These are phyloP conservation scores for Plasmodium knowlesi DNA, from an alignment of 169 alveolate species.

Conservation along the genomic window DNA sequence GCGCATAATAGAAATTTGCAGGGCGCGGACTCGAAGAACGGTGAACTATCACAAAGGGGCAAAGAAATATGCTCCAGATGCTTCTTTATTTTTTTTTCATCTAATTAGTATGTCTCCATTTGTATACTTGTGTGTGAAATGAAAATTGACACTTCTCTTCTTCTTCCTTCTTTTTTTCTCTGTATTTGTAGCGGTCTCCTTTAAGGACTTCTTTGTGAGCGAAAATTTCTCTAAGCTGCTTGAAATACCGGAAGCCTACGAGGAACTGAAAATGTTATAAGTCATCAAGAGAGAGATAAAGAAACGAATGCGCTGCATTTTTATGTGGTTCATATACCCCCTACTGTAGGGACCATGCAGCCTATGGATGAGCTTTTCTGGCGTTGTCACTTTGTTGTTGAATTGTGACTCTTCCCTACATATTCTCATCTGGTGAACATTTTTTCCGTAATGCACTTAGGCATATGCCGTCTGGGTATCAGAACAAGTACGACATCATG, in stretches of 20 bases:
- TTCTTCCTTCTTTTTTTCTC: background rate
- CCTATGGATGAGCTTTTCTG: background rate
- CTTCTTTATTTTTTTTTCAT: background rate
- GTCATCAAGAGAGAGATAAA: background rate
- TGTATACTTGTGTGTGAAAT: background rate
- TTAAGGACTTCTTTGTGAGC: conserved; percentile 50
- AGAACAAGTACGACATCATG: conserved; percentile 52
- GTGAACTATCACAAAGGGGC: conserved; percentile 4
- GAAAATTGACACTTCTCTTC: background rate
- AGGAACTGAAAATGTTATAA: conserved; percentile 55
- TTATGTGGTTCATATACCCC: background rate
- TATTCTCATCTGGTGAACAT: background rate
- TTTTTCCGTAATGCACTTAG: conserved; percentile 8
- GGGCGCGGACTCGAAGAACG: conserved; percentile 26
- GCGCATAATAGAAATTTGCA: conserved; percentile 4
- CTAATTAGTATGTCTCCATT: background rate
- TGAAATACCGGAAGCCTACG: conserved; percentile 67
- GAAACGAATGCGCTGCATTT: background rate
- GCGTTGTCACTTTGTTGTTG: background rate
- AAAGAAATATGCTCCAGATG: conserved; percentile 1
- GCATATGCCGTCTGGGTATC: conserved; percentile 72
- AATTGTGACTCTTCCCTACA: background rate
- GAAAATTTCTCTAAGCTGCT: conserved; percentile 47
- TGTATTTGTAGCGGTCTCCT: conserved; percentile 12
- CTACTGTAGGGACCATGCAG: background rate